These are phyloP conservation scores for Cyberlindnera meyerae DNA, from an alignment of 805 yeast species.

Conservation along the genomic window DNA sequence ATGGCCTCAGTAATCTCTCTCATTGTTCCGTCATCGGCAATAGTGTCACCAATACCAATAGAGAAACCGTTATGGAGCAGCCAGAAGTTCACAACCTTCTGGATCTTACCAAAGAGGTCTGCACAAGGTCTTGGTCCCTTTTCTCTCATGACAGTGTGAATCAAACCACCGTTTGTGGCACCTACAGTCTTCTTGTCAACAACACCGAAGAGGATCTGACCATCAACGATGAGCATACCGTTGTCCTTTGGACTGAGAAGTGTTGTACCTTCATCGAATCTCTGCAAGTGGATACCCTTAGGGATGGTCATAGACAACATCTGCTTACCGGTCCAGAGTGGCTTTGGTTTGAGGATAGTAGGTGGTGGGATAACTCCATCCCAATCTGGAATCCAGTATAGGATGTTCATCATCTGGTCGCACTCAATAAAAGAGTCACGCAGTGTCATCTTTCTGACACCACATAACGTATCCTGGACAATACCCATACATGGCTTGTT, in stretches of 20 bases:
- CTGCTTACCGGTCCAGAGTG: constrained; percentile 97
- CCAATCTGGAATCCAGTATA: constrained; percentile 98
- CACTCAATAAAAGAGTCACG: constrained; percentile 85
- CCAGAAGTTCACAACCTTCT: constrained; percentile 96
- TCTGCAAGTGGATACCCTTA: constrained; percentile 88
- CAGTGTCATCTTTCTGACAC: constrained; percentile 90
- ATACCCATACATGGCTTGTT: constrained; percentile 99
- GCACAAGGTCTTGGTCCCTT: constrained; percentile 93
- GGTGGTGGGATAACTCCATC: constrained; percentile 97
- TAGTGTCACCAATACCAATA: constrained; percentile 99
- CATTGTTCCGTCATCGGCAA: constrained; percentile 97
- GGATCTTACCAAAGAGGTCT: constrained; percentile 83
- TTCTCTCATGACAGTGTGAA: constrained; percentile 96
- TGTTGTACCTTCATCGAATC: constrained; percentile 88
- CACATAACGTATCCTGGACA: constrained; percentile 98
- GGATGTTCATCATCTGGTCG: constrained; percentile 93
- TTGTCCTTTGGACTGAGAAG: constrained; percentile 82
- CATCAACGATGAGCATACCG: constrained; percentile 94
- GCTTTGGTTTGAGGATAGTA: constrained; percentile 88
- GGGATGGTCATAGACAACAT: constrained; percentile 90
- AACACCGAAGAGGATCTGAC: constrained; percentile 96
- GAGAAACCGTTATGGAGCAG: constrained; percentile 94
- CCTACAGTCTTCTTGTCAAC: constrained; percentile 98
- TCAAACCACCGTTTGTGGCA: constrained; percentile 96
- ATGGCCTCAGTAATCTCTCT: constrained; percentile 88